Evolutionary conservation across 805 yeast species (phyloP), one percentile per base, ranked within the genome.

Genomic region (Torulaspora indica): DNA sequence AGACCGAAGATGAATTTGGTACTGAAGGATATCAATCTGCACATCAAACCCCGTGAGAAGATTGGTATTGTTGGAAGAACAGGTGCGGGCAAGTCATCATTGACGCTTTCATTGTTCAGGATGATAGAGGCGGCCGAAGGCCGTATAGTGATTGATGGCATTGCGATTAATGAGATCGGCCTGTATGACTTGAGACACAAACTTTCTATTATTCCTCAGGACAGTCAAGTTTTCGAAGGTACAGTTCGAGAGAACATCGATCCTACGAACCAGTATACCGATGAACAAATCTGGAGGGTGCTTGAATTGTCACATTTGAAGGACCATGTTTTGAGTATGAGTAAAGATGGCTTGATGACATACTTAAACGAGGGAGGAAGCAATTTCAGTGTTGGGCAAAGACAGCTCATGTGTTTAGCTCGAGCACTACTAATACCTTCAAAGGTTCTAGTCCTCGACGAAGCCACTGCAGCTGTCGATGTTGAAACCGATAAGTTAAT

Each of bases 1-100:
- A 79, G 96, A 63, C 78, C 81, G 10, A 89, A 82, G 47, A 73
- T 91, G 51, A 95, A 86, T 39, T 74, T 85, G 14, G 93, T 87
- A 3, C 71, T 91, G 66, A 84, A 81, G 55, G 70, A 81, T 46
- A 76, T 91, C 55, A 73, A 70, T 46, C 59, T 91, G 18, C 67
- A 75, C 9, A 78, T 91, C 55, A 73, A 78, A 38, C 78, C 90
- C 1, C 71, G 76, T 45, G 97, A 91, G 62, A 91, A 91, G 64
- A 73, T 90, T 59, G 98, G 98, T 49, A 89, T 90, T 65, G 97
- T 91, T 45, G 98, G 98, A 20, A 77, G 98, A 61, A 90, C 98
- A 0, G 98, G 98, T 51, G 97, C 97, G 2, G 98, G 98, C 52
- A 89, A 89, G 64, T 82, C 93, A 0, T 82, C 95, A 1, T 72